Conservation (phyloP, 2,329 filamentous ascomycete genomes). For the Chrysoporthe deuterocubensis region DNA sequence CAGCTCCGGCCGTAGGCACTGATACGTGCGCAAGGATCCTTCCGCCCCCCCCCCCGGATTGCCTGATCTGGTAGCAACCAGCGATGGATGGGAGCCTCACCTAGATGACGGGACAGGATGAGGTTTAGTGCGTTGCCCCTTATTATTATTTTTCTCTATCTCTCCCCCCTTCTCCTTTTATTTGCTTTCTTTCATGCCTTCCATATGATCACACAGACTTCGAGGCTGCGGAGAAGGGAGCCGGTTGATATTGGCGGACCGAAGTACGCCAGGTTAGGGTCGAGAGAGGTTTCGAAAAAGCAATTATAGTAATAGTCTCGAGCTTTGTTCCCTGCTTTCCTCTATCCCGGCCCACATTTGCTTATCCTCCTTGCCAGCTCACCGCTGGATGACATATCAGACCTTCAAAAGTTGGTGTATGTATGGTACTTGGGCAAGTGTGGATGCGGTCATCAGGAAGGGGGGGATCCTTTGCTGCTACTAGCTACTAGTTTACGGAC, state of each 20-base stretch:
- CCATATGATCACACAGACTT: neutral
- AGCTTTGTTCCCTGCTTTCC: constrained; percentile 20
- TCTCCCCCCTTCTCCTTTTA: no score
- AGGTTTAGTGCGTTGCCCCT: neutral
- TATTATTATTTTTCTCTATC: neutral
- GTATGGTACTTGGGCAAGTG: neutral
- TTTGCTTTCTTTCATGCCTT: neutral
- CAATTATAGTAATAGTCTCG: neutral
- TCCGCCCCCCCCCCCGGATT: neutral
- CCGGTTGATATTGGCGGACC: neutral
- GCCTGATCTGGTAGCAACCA: neutral
- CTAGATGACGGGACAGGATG: neutral
- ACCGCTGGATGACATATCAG: constrained; percentile 2
- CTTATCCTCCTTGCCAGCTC: constrained; percentile 25
- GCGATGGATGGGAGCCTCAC: constrained; percentile 1
- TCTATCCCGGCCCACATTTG: constrained; percentile 35
- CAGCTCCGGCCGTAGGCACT: constrained; percentile 20
- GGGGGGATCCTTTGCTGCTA: neutral
- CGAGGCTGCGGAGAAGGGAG: neutral
- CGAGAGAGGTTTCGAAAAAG: neutral
- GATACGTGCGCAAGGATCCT: neutral
- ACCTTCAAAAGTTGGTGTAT: neutral
- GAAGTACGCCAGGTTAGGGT: neutral
- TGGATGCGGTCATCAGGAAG: neutral
- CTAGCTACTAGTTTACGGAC: neutral